phyloP scores from a whole-genome alignment of 495 filamentous ascomycete species.

The Penicillium chermesinum region DNA sequence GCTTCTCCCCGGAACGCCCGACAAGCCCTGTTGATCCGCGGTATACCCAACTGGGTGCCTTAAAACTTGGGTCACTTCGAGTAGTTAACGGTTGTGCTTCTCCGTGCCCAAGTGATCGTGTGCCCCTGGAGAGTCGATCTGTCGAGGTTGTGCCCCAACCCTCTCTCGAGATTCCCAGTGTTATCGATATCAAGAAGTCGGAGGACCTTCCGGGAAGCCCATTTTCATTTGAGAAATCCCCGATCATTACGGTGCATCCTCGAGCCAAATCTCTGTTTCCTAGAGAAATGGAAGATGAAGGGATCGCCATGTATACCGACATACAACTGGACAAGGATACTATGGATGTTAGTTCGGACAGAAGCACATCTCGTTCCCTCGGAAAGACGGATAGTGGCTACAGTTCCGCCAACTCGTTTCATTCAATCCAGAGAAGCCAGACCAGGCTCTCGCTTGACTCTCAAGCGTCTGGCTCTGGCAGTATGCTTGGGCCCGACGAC shows the following conservation, averaged over 20 bases:
- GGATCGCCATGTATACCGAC: constrained; percentile 24
- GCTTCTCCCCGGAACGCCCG: constrained; percentile 18
- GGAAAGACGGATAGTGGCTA: constrained; percentile 42
- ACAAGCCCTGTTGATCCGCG: constrained; percentile 39
- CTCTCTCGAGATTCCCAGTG: constrained; percentile 17
- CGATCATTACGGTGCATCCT: constrained; percentile 12
- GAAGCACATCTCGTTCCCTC: constrained; percentile 22
- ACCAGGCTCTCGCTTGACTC: constrained; percentile 28
- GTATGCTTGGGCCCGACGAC: background rate
- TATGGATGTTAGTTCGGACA: constrained; percentile 4
- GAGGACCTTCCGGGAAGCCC: constrained; percentile 32
- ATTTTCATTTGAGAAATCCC: constrained; percentile 39
- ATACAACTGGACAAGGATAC: constrained; percentile 12
- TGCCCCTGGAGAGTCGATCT: constrained; percentile 13
- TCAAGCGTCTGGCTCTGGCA: constrained; percentile 16
- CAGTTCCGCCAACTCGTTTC: constrained; percentile 35
- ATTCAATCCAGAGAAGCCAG: constrained; percentile 24
- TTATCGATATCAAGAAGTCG: constrained; percentile 11
- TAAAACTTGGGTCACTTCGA: constrained; percentile 45
- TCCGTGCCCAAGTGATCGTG: constrained; percentile 35
- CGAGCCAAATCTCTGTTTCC: constrained; percentile 6
- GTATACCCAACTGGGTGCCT: constrained; percentile 46
- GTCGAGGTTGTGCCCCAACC: background rate
- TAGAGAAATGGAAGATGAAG: constrained; percentile 27
- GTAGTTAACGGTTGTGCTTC: constrained; percentile 46